phyloP scores from a whole-genome alignment of 345 rosid genomes.

The Salix caprea region DNA sequence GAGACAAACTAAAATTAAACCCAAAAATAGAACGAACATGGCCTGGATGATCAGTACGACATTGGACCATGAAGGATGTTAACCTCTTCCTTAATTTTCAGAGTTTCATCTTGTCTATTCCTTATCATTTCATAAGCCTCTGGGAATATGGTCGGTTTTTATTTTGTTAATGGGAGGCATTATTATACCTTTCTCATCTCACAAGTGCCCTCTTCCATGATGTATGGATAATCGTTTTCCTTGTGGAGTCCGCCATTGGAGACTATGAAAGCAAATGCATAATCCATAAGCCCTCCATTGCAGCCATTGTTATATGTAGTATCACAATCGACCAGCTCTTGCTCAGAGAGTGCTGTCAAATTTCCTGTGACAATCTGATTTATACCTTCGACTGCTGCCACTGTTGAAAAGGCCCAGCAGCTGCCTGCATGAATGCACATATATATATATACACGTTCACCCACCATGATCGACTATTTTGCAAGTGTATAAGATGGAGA shows the following conservation, averaged over 20 bases:
- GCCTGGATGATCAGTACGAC: too few relatives aligned
- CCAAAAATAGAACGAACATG: background rate
- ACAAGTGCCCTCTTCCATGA: slow-evolving; percentile 32
- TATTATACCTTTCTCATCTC: slow-evolving; percentile 16
- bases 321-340: slow-evolving; percentile 31
- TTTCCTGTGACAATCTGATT: slow-evolving; percentile 27
- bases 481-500: too few relatives aligned
- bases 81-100: too few relatives aligned
- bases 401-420: slow-evolving; percentile 35
- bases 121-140: too few relatives aligned
- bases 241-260: slow-evolving; percentile 23
- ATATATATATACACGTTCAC: background rate
- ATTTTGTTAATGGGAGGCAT: too few relatives aligned
- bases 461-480: too few relatives aligned
- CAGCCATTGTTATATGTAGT: slow-evolving; percentile 20
- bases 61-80: too few relatives aligned
- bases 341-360: slow-evolving; percentile 29
- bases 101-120: too few relatives aligned
- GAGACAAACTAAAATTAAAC: background rate
- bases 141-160: too few relatives aligned
- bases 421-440: slow-evolving; percentile 10
- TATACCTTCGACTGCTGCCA: slow-evolving; percentile 29
- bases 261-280: slow-evolving; percentile 25
- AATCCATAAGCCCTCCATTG: slow-evolving; percentile 30
- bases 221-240: slow-evolving; percentile 29